phyloP scores from a whole-genome alignment of 768 basidiomycete species.

The Austroboletus festivus region DNA sequence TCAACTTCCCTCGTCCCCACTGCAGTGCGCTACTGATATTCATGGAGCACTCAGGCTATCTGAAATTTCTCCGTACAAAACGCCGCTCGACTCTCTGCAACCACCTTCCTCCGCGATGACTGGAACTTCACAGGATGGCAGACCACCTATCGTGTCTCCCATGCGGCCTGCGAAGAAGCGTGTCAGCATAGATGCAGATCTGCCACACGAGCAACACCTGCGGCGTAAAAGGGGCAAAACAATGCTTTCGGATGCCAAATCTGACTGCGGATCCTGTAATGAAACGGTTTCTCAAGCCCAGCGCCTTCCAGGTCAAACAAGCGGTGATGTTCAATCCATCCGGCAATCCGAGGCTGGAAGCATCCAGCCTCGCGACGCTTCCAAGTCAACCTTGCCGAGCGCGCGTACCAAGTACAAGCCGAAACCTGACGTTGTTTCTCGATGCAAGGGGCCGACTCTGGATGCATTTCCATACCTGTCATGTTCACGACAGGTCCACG shows the following conservation, averaged over 20 bases:
- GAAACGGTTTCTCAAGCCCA: conserved; percentile 10
- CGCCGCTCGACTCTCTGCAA: conserved; percentile 2
- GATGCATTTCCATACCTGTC: conserved; percentile 21
- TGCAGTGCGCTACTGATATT: neutral
- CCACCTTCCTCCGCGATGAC: conserved; percentile 7
- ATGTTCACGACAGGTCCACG: conserved; percentile 9
- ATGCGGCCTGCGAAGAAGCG: conserved; percentile 49
- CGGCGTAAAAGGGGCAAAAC: conserved; percentile 34
- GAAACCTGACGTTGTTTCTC: conserved; percentile 9
- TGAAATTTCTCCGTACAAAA: conserved; percentile 47
- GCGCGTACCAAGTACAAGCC: conserved; percentile 32
- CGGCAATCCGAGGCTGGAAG: conserved; percentile 7
- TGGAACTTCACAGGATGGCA: conserved; percentile 19
- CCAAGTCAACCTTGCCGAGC: conserved; percentile 17
- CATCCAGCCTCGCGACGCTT: conserved; percentile 1
- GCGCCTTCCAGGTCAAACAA: neutral
- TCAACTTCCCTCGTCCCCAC: neutral
- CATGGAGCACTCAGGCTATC: conserved; percentile 41
- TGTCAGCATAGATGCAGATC: conserved; percentile 30
- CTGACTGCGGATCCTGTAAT: conserved; percentile 17
- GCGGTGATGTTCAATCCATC: neutral
- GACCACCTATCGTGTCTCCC: conserved; percentile 33
- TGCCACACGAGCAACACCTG: conserved; percentile 13
- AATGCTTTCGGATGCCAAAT: conserved; percentile 6
- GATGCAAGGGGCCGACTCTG: conserved; percentile 16